Conservation (phyloP, 73 alveolate genomes). For the Diophrys sp. region DNA sequence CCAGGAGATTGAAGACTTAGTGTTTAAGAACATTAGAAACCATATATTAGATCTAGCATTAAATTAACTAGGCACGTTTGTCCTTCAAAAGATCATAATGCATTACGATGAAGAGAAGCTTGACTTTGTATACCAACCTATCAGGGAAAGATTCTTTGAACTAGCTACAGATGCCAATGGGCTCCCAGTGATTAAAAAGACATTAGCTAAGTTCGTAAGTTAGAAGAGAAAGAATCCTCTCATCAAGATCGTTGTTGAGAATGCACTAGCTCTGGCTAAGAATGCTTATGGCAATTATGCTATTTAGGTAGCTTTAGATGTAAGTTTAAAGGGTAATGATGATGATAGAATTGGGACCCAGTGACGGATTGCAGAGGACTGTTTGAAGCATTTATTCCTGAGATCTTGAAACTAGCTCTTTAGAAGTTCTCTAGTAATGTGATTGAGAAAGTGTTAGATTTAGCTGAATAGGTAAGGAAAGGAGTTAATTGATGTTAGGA, state of each 20-base stretch:
- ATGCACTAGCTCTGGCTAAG: conserved; percentile 29
- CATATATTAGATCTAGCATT: conserved; percentile 16
- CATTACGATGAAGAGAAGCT: conserved; percentile 66
- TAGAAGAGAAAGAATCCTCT: conserved; percentile 17
- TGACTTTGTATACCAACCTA: conserved; percentile 65
- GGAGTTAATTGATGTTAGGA: too few species aligned
- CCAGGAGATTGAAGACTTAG: not conserved
- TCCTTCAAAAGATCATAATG: conserved; percentile 75
- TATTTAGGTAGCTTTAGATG: conserved; percentile 55
- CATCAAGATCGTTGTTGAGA: conserved; percentile 24
- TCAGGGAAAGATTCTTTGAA: conserved; percentile 63
- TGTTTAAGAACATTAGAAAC: not conserved
- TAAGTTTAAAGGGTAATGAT: too few species aligned
- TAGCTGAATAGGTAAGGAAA: conserved; percentile 48
- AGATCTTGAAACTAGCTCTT: conserved; percentile 40
- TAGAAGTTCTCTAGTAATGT: conserved; percentile 58
- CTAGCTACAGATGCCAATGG: conserved; percentile 68
- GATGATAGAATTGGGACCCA: conserved; percentile 50
- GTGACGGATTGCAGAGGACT: conserved; percentile 40
- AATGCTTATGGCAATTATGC: conserved; percentile 67
- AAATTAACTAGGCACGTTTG: conserved; percentile 85
- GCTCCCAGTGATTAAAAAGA: conserved; percentile 48
- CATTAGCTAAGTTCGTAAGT: conserved; percentile 27
- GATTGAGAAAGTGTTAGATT: conserved; percentile 53
- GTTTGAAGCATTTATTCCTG: conserved; percentile 25